Conservation (phyloP, 768 basidiomycete species). For the Rhodocollybia butyracea region DNA sequence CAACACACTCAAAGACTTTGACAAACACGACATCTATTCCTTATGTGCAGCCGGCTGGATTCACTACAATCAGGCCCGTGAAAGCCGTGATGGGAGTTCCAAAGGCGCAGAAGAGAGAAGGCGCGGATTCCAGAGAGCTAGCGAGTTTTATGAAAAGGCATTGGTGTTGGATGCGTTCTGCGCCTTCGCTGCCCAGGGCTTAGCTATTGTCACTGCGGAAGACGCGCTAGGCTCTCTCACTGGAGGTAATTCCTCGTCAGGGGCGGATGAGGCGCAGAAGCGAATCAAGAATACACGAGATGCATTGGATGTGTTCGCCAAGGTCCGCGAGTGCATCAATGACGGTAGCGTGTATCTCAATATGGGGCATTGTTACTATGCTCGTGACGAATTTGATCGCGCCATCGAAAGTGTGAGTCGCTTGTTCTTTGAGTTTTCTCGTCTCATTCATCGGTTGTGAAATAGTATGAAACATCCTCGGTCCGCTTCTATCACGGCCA, state of each 20-base stretch:
- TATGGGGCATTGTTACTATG: conserved; percentile 94
- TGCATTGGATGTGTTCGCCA: conserved; percentile 85
- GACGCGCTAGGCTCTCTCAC: conserved; percentile 75
- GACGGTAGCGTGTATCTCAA: conserved; percentile 89
- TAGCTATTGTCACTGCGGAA: conserved; percentile 93
- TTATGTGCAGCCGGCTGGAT: conserved; percentile 89
- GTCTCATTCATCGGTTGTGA: not conserved
- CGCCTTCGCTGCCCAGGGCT: conserved; percentile 91
- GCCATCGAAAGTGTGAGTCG: conserved; percentile 89
- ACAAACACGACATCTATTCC: conserved; percentile 87
- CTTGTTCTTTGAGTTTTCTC: not conserved
- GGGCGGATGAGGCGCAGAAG: conserved; percentile 60
- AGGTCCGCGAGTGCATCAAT: conserved; percentile 83
- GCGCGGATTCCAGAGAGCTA: conserved; percentile 73
- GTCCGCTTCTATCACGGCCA: conserved; percentile 71
- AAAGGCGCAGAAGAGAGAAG: conserved; percentile 67
- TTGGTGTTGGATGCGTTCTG: conserved; percentile 79
- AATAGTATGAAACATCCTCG: conserved; percentile 90
- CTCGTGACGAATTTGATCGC: conserved; percentile 89
- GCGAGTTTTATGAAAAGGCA: conserved; percentile 93
- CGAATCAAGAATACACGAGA: conserved; percentile 76
- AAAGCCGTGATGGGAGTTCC: conserved; percentile 64
- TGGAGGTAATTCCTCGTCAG: conserved; percentile 46
- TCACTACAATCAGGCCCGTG: conserved; percentile 81
- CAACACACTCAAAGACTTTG: conserved; percentile 79